Conservation (phyloP, 148 eudicot species). For the Chenopodium formosanum region DNA sequence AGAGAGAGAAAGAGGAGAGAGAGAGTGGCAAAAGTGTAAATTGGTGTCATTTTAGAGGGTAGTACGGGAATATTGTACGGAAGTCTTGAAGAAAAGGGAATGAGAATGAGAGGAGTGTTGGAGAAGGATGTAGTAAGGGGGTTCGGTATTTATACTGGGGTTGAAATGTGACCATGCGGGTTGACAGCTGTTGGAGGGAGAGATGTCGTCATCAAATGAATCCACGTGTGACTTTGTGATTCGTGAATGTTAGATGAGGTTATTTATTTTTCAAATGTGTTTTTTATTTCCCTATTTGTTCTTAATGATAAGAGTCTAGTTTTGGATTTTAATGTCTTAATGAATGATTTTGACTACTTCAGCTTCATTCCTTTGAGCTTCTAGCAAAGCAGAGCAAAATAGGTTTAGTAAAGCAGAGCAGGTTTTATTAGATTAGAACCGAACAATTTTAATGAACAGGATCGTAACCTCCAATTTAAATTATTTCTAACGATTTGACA, state of each 20-base stretch:
- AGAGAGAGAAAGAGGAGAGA: slow-evolving; percentile 15
- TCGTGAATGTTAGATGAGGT: not conserved
- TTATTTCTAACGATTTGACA: no score
- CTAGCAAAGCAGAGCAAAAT: no score
- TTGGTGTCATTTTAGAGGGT: slow-evolving; percentile 23
- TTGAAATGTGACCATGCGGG: slow-evolving; percentile 7
- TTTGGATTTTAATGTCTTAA: no score
- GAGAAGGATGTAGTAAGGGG: not conserved
- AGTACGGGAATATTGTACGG: not conserved
- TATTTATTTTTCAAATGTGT: no score
- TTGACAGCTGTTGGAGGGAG: slow-evolving; percentile 38
- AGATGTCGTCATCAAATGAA: not conserved
- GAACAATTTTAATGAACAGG: no score
- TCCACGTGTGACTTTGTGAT: slow-evolving; percentile 22
- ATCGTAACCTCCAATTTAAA: no score
- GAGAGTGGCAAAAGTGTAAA: slow-evolving; percentile 29
- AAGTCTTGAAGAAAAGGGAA: not conserved
- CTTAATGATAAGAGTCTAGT: no score
- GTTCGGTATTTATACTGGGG: slow-evolving; percentile 35
- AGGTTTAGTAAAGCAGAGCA: no score
- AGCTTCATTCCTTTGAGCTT: no score
- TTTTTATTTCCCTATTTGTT: no score
- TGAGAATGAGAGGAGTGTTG: not conserved
- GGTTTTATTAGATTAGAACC: no score
- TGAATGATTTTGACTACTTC: no score